Percentiles rank a stretch among this genome's conserved stretches.
Conservation (phyloP, 371 early-diverging fungal genomes). For the Actinomortierella ambigua region DNA sequence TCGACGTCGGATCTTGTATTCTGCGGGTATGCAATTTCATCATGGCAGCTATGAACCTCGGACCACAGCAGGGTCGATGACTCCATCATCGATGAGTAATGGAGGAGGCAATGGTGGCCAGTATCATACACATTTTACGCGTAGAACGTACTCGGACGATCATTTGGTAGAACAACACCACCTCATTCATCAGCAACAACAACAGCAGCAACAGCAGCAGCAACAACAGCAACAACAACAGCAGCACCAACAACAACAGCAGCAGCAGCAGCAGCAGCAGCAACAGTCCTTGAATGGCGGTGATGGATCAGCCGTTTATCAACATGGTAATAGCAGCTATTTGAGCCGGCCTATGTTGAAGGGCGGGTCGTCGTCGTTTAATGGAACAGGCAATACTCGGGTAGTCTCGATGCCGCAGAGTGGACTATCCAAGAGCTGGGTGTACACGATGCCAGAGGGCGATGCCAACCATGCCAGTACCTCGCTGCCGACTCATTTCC, state of each 20-base stretch:
- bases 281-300: slow-evolving; percentile 3
- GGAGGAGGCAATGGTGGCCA: not conserved
- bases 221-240: not conserved
- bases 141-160: slow-evolving; percentile 15
- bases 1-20: slow-evolving; percentile 15
- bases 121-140: not conserved
- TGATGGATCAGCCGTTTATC: not conserved
- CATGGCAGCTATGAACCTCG: not conserved
- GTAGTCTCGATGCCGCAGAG: slow-evolving; percentile 9
- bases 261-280: slow-evolving; percentile 6
- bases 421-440: slow-evolving; percentile 36
- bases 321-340: not conserved
- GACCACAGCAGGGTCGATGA: not conserved
- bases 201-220: slow-evolving; percentile 8
- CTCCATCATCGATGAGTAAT: slow-evolving; percentile 2
- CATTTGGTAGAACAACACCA: slow-evolving; percentile 4
- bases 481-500: not conserved
- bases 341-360: slow-evolving; percentile 10
- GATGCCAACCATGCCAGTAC: not conserved
- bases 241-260: not conserved
- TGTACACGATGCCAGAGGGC: slow-evolving; percentile 8
- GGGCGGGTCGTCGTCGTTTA: slow-evolving; percentile 1
- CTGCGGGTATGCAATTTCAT: slow-evolving; percentile 10
- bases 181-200: too few relatives aligned
- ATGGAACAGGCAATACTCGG: slow-evolving; percentile 2